Percentiles rank a stretch among this genome's conserved stretches.
phyloP scores from a whole-genome alignment of 2,329 filamentous ascomycete species.

The Zymoseptoria pseudotritici region DNA sequence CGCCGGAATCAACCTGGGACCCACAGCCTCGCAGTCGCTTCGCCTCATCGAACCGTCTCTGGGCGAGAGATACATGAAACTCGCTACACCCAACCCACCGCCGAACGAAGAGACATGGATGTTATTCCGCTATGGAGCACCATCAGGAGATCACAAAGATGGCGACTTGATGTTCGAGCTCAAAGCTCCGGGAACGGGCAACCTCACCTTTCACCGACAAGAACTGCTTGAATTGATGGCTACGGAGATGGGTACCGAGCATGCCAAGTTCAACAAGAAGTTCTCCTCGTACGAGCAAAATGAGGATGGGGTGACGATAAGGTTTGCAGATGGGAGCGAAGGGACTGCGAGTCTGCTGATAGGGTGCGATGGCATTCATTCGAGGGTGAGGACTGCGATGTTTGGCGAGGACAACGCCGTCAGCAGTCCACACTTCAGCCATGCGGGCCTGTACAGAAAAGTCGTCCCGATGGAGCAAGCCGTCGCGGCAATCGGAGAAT shows the following conservation, averaged over 20 bases:
- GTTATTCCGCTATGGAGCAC: conserved; percentile 32
- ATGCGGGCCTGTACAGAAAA: conserved; percentile 55
- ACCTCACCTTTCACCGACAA: conserved; percentile 31
- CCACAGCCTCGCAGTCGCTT: conserved; percentile 89
- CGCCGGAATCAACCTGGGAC: conserved; percentile 50
- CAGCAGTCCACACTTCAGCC: conserved; percentile 44
- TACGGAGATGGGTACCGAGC: conserved; percentile 24
- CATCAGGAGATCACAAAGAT: conserved; percentile 13
- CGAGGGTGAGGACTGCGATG: conserved; percentile 45
- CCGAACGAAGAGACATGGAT: conserved; percentile 35
- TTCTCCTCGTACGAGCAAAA: conserved; percentile 7
- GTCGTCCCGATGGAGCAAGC: conserved; percentile 53
- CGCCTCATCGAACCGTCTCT: conserved; percentile 58
- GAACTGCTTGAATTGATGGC: conserved; percentile 39
- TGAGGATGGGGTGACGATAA: conserved; percentile 23
- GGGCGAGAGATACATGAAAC: conserved; percentile 27
- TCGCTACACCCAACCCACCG: conserved; percentile 33
- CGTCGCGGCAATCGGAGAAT: conserved; percentile 22
- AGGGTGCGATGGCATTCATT: conserved; percentile 60
- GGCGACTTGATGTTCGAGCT: conserved; percentile 25
- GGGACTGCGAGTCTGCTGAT: conserved; percentile 44
- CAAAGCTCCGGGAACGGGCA: conserved; percentile 20
- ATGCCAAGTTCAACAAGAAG: conserved; percentile 16
- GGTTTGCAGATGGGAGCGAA: conserved; percentile 39
- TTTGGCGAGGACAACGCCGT: conserved; percentile 42